Base-by-base conservation (phyloP, 768 basidiomycete species). In the Mrakia blollopis region DNA sequence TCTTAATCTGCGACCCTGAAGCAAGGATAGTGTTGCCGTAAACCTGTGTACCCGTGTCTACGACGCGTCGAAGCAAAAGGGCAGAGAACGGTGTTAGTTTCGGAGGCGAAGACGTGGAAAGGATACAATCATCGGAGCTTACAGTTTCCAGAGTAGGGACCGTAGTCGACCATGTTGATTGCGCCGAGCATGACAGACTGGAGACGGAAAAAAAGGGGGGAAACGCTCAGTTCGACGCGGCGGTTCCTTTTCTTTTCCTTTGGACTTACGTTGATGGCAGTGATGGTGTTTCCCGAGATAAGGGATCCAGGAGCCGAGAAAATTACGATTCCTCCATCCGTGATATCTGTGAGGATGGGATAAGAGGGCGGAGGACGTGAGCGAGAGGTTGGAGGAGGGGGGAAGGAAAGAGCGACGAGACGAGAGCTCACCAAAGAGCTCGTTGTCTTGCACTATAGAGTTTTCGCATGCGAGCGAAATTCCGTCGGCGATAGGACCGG, bases 91-190 rank as follows among this genome's bases (percentile, higher is more conserved):
- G 5, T 41, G 5, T 41, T 41, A 6, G 6, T 41, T 11, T 41
- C 11, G 5, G 39, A 41, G 5, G 39, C 39, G 39, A 41, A 11
- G 39, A 41, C 39, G 39, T 41, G 39, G 39, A 52, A 52, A 52
- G 23, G 50, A 52, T 4, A 52, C n/a, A n/a, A n/a, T n/a, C n/a
- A 54, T n/a, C 25, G 52, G 25, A n/a, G 10, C 25, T 28, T 57
- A 28, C 28, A 57, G 13, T 57, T 28, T 9, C 57, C 73, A 23
- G 0, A 2, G 39, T 41, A 74, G 18, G 73, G 73, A 16, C 44
- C 62, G 21, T 67, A 67, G 30, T 74, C 73, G 44, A 75, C 74
- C 52, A 75, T 54, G 52, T 75, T 75, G 50, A 75, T 35, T 1
- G 14, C 74, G 14, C 74, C 74, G 16, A 75, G 30, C 16, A 57